Evolutionary conservation across 2,329 filamentous ascomycete genomes (phyloP), one percentile per base, ranked within the genome.

Genomic region (Talaromyces sp.): DNA sequence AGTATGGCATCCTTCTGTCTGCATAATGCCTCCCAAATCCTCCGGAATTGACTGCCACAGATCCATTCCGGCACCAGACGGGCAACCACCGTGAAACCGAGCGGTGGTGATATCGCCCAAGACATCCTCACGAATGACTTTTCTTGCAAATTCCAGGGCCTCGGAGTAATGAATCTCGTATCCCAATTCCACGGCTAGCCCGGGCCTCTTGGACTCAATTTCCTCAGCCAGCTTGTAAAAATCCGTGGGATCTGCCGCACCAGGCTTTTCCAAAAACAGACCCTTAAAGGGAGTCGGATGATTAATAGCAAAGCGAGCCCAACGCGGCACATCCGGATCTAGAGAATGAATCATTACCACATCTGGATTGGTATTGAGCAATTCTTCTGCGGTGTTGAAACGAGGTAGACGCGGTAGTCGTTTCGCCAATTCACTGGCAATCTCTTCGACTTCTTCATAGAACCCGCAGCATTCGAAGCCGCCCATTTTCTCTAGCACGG

Each of bases 51-150:
- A 59, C 37, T 64, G 62, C 62, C 62, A 64, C 13, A 59, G 45
- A 36, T 64, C 62, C 40, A 60, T 60, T 3, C 61, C 62, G 5
- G 62, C 62, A 19, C 62, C 62, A 1, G 56, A 61, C 3, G 62
- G 62, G 31, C 62, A 64, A 3, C 62, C 62, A n/a, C 62, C 62
- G 51, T 64, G 62, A 19, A 64, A 64, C 2, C 62, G 59, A n/a
- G 61, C 62, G 13, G 48, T 56, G 2, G 61, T 64, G 22, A 64
- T 63, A 46, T 61, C 40, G n/a, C 62, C 62, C 13, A 64, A n/a
- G 13, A 63, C 55, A 17, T 40, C 51, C 52, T 60, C 59, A 17
- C 56, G 61, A 19, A 63, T 53, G 5, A 62, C 55, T 40, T 61
- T 56, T 13, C 62, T 54, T 3, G 61, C 62, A 50, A 63, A 63